Evolutionary conservation across 129 eudicot genomes (phyloP).

Genomic region (Helichrysum umbraculigerum): DNA sequence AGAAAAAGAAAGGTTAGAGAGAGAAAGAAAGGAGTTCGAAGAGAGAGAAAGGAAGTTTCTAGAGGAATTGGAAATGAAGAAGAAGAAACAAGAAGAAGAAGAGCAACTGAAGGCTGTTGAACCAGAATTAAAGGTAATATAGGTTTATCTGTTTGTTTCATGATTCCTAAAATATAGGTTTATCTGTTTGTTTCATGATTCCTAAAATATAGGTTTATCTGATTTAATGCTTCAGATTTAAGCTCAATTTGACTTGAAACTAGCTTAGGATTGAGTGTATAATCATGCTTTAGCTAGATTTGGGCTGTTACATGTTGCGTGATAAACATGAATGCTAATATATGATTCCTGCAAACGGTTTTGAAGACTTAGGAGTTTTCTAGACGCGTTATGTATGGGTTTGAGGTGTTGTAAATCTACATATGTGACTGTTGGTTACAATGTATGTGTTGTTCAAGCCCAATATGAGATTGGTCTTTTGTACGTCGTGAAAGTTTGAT

Average conservation of each 20-base stretch:
- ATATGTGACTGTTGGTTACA: conserved; percentile 8
- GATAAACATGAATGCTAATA: neutral
- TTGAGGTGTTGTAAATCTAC: neutral
- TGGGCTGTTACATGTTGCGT: neutral
- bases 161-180: too few species aligned
- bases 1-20: conserved; percentile 65
- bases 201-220: too few species aligned
- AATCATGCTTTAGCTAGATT: neutral
- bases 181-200: neutral
- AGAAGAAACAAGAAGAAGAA: conserved; percentile 49
- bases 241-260: conserved; percentile 8
- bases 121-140: conserved; percentile 35
- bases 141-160: conserved; percentile 29
- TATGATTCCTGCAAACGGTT: neutral
- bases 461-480: conserved; percentile 10
- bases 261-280: neutral
- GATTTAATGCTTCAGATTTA: too few species aligned
- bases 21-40: conserved; percentile 73
- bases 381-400: neutral
- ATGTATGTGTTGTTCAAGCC: neutral
- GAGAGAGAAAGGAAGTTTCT: conserved; percentile 73
- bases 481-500: conserved; percentile 13
- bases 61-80: conserved; percentile 50
- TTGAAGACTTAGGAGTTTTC: conserved; percentile 10
- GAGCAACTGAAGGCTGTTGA: conserved; percentile 32